Evolutionary conservation across 1,139 yeast genomes (phyloP).

Genomic region (Scheffersomyces segobiensis): DNA sequence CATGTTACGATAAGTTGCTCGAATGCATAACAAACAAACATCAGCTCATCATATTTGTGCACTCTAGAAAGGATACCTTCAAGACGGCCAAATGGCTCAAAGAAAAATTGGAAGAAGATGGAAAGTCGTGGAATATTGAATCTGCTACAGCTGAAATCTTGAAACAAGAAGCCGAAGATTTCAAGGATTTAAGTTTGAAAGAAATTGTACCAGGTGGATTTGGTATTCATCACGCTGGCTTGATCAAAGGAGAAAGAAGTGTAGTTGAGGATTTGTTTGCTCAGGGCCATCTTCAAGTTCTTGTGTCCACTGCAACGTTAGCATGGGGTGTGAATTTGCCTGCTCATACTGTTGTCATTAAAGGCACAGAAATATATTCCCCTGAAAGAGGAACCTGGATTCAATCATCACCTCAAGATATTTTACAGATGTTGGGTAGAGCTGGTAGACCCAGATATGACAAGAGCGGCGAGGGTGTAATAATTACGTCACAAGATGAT

Average conservation of each 20-base stretch:
- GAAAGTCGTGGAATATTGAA: conserved; percentile 51
- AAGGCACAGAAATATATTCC: conserved; percentile 92
- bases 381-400: conserved; percentile 91
- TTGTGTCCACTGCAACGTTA: conserved; percentile 91
- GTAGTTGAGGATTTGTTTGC: conserved; percentile 86
- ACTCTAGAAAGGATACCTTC: conserved; percentile 88
- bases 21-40: conserved; percentile 61
- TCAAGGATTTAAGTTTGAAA: conserved; percentile 55
- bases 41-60: conserved; percentile 88
- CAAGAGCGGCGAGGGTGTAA: conserved; percentile 89
- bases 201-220: conserved; percentile 70
- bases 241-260: conserved; percentile 70
- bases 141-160: conserved; percentile 63
- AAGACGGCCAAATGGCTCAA: conserved; percentile 78
- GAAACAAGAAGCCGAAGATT: conserved; percentile 59
- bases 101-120: conserved; percentile 60
- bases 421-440: conserved; percentile 92
- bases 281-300: conserved; percentile 76
- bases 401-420: conserved; percentile 89
- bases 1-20: conserved; percentile 78
- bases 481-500: conserved; percentile 84
- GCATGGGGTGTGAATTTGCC: conserved; percentile 99
- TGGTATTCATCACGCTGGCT: conserved; percentile 96
- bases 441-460: conserved; percentile 98
- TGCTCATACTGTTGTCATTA: conserved; percentile 92